Conservation (phyloP, 2,329 filamentous ascomycete species). For the Monosporascus sp. region DNA sequence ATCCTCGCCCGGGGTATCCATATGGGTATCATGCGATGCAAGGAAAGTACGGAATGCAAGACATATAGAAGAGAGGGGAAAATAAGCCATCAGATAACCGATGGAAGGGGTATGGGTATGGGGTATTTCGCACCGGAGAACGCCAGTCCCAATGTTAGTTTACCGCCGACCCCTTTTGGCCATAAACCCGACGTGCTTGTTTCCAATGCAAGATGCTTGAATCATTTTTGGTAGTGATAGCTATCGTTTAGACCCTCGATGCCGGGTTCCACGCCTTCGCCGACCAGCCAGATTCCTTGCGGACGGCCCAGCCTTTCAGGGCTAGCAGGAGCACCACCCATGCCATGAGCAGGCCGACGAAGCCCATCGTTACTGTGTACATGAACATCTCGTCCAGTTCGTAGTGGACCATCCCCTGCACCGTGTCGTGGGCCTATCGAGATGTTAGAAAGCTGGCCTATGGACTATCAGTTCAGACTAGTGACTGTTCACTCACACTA, state of each 20-base stretch:
- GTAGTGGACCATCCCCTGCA: constrained; percentile 71
- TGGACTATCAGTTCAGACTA: neutral
- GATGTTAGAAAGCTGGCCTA: constrained; percentile 3
- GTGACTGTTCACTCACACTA: constrained; percentile 53
- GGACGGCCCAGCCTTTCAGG: constrained; percentile 79
- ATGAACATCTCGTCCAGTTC: constrained; percentile 86
- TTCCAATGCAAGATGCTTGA: constrained; percentile 5
- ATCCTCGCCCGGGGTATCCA: constrained; percentile 2
- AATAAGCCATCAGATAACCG: neutral
- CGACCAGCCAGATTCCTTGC: constrained; percentile 32
- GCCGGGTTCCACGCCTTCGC: constrained; percentile 10
- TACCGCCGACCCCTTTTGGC: no score
- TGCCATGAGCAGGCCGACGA: constrained; percentile 78
- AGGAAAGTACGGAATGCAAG: constrained; percentile 22
- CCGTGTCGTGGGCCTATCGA: constrained; percentile 65
- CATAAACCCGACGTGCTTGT: constrained; percentile 7
- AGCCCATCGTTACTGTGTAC: constrained; percentile 81
- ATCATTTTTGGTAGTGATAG: neutral
- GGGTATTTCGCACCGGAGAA: constrained; percentile 13
- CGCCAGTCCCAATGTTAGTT: constrained; percentile 4
- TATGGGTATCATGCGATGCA: constrained; percentile 26
- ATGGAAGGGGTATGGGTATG: constrained; percentile 1
- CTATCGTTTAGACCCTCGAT: constrained; percentile 9
- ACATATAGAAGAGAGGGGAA: constrained; percentile 3
- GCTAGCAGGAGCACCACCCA: constrained; percentile 75